phyloP scores from a whole-genome alignment of 768 basidiomycete genomes.

The Boletus tomentosulus region DNA sequence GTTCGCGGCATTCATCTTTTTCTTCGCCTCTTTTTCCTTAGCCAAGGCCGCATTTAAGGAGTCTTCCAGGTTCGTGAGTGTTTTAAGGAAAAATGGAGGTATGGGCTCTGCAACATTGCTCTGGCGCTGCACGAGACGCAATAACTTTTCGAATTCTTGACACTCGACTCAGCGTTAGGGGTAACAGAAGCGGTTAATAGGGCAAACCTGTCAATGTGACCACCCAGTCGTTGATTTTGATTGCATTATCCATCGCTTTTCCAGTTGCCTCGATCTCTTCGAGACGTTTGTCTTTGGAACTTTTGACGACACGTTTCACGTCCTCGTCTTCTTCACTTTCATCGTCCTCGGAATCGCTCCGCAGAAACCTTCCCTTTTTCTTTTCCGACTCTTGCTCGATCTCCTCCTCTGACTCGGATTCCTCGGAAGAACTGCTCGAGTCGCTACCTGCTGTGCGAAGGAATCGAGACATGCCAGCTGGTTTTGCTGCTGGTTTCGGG shows the following conservation, averaged over 20 bases:
- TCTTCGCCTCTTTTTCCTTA: conserved; percentile 88
- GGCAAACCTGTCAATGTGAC: conserved; percentile 79
- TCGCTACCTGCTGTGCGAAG: conserved; percentile 61
- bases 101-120: conserved; percentile 82
- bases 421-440: conserved; percentile 53
- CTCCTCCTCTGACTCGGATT: conserved; percentile 51
- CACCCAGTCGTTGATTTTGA: conserved; percentile 97
- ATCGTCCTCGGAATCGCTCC: conserved; percentile 45
- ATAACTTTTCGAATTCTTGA: conserved; percentile 93
- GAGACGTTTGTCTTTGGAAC: conserved; percentile 86
- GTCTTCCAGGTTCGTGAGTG: conserved; percentile 67
- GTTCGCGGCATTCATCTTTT: conserved; percentile 94
- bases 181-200: neutral
- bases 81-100: conserved; percentile 81
- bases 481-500: conserved; percentile 33
- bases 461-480: conserved; percentile 66
- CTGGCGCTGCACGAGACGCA: conserved; percentile 84
- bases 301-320: conserved; percentile 64
- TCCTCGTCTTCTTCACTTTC: conserved; percentile 69
- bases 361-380: conserved; percentile 40
- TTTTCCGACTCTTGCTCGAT: conserved; percentile 44
- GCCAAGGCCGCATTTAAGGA: conserved; percentile 68
- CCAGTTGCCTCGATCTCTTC: conserved; percentile 94
- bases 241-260: conserved; percentile 88
- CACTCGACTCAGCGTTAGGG: conserved; percentile 5